Evolutionary conservation across 208 protist genomes (phyloP).

Genomic region (Entamoeba nuttalli): DNA sequence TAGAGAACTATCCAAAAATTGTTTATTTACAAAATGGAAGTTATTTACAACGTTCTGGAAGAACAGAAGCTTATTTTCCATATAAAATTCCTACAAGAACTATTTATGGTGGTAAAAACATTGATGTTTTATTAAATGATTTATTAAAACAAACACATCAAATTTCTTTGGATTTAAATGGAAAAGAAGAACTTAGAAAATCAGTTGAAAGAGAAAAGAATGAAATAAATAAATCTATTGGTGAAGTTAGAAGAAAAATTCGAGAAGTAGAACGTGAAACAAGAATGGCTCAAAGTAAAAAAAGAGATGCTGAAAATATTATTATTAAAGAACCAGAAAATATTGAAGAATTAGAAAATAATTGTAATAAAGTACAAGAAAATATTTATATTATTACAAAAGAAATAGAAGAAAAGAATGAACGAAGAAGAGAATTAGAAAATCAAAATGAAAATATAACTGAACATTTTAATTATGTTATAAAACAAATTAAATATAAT

Average conservation of each 20-base stretch:
- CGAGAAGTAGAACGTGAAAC: not conserved
- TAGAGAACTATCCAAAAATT: not conserved
- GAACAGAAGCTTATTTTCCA: not conserved
- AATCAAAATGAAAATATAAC: not conserved
- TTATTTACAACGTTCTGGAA: not conserved
- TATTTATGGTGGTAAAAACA: not conserved
- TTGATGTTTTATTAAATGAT: not conserved
- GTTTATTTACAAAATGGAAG: not conserved
- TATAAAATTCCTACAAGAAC: not conserved
- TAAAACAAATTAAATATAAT: not conserved
- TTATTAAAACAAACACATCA: not conserved
- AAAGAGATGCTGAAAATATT: not conserved
- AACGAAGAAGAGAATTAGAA: not conserved
- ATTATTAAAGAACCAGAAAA: not conserved
- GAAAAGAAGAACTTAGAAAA: not conserved
- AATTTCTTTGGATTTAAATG: not conserved
- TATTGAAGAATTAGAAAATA: not conserved
- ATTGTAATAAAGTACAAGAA: not conserved
- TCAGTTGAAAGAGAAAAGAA: not conserved
- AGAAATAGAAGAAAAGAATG: not conserved
- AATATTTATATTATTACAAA: not conserved
- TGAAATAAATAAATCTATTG: not conserved
- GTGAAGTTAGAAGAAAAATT: not conserved
- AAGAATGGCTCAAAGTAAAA: not conserved
- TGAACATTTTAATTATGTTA: not conserved